Percentiles rank a stretch among this genome's conserved stretches.
Conservation (phyloP, 2,329 filamentous ascomycete genomes). For the Cordyceps farinosa region DNA sequence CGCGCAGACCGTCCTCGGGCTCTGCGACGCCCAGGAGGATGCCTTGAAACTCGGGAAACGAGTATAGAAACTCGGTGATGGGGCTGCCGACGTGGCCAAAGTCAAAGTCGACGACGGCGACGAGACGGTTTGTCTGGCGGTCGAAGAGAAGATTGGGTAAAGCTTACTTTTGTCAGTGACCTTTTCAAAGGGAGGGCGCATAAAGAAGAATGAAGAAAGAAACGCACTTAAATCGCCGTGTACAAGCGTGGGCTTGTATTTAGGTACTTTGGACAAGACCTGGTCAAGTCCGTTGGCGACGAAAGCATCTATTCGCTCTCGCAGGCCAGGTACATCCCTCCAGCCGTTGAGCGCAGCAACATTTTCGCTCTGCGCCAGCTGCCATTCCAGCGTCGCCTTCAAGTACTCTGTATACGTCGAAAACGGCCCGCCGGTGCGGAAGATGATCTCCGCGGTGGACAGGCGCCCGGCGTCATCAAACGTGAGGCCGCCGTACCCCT, state of each 20-base stretch:
- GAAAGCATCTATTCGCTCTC: conserved; percentile 11
- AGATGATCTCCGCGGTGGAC: conserved; percentile 6
- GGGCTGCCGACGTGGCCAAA: conserved; percentile 11
- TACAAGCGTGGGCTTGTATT: not conserved
- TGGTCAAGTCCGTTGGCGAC: not conserved
- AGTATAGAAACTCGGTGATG: conserved; percentile 11
- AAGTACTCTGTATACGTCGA: conserved; percentile 10
- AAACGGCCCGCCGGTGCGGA: conserved; percentile 7
- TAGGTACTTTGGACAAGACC: not conserved
- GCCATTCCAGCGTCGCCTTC: conserved; percentile 9
- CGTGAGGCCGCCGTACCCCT: conserved; percentile 10
- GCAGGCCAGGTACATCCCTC: not conserved
- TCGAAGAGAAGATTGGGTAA: conserved; percentile 13
- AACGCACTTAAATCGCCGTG: conserved; percentile 15
- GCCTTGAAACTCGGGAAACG: conserved; percentile 9
- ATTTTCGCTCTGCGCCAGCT: conserved; percentile 6
- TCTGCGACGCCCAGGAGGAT: conserved; percentile 5
- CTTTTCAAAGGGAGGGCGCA: not conserved
- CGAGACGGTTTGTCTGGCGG: not conserved
- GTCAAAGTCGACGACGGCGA: conserved; percentile 10
- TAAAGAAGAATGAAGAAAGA: not conserved
- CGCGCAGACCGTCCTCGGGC: conserved; percentile 1
- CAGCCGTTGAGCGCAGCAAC: conserved; percentile 8
- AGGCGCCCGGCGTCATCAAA: conserved; percentile 11
- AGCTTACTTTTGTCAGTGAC: not conserved